Evolutionary conservation across 2,329 filamentous ascomycete genomes (phyloP).

Genomic region (Ophiostoma fasciatum): DNA sequence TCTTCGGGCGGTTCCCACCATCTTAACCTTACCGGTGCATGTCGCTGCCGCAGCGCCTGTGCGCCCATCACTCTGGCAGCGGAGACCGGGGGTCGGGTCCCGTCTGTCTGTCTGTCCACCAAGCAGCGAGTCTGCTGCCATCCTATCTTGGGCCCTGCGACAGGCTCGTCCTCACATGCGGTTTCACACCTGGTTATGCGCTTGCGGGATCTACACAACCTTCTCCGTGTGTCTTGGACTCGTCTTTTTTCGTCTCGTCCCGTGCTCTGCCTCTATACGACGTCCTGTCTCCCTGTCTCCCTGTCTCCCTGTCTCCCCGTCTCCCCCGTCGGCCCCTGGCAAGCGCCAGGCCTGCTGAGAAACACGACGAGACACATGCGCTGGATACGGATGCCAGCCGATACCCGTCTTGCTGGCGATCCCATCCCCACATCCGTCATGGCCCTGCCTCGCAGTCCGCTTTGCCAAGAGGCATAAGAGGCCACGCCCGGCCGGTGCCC

Average conservation of each 20-base stretch:
- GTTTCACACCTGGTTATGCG: slow-evolving; percentile 18
- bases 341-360: not conserved
- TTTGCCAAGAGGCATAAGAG: slow-evolving; percentile 15
- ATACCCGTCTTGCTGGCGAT: slow-evolving; percentile 4
- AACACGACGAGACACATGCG: not conserved
- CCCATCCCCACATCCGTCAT: slow-evolving; percentile 3
- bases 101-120: too few species aligned
- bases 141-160: slow-evolving; percentile 14
- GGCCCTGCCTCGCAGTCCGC: slow-evolving; percentile 4
- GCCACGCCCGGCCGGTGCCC: slow-evolving; percentile 4
- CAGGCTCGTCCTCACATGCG: slow-evolving; percentile 14
- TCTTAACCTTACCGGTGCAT: slow-evolving; percentile 4
- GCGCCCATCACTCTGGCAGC: not conserved
- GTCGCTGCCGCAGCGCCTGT: slow-evolving; percentile 1
- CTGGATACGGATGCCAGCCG: too few species aligned
- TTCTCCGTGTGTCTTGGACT: slow-evolving; percentile 11
- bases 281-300: not conserved
- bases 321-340: slow-evolving; percentile 2
- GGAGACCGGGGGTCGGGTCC: too few species aligned
- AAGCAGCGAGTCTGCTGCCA: too few species aligned
- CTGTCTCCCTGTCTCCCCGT: not conserved
- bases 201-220: slow-evolving; percentile 17
- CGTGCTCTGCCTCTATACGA: slow-evolving; percentile 1
- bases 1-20: not conserved
- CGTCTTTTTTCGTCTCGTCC: not conserved